These are phyloP conservation scores for Entomortierella beljakovae DNA, from an alignment of 192 early-diverging fungal genomes.

Conservation along the genomic window DNA sequence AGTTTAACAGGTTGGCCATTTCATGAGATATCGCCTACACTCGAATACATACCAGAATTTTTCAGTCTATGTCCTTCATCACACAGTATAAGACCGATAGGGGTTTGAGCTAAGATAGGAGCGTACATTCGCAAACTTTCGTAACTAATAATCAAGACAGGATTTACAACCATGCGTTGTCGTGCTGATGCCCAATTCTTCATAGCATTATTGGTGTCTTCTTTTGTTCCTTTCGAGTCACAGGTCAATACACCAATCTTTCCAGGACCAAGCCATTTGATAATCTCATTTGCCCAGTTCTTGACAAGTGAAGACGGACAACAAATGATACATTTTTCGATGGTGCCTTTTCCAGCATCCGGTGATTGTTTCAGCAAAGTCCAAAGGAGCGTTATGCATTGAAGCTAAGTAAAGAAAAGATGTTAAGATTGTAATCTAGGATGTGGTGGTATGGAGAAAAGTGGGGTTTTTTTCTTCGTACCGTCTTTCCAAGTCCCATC, in stretches of 20 bases:
- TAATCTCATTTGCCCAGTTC: slow-evolving; percentile 98
- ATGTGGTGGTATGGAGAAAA: no score
- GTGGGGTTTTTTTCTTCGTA: no score
- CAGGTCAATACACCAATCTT: slow-evolving; percentile 88
- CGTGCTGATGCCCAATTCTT: slow-evolving; percentile 84
- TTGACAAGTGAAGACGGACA: slow-evolving; percentile 96
- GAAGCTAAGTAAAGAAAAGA: slow-evolving; percentile 57
- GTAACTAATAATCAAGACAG: slow-evolving; percentile 98
- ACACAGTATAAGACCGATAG: slow-evolving; percentile 93
- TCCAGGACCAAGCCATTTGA: slow-evolving; percentile 92
- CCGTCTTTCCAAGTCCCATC: slow-evolving; percentile 92
- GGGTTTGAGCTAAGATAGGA: slow-evolving; percentile 76
- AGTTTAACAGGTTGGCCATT: no score
- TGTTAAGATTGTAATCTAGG: slow-evolving; percentile 48
- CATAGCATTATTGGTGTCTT: slow-evolving; percentile 82
- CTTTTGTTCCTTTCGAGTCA: slow-evolving; percentile 91
- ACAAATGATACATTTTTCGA: slow-evolving; percentile 96
- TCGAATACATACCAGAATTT: slow-evolving; percentile 77
- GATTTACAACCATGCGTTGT: slow-evolving; percentile 87
- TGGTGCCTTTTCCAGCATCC: slow-evolving; percentile 87
- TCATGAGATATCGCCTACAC: no score
- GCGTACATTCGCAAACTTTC: slow-evolving; percentile 92
- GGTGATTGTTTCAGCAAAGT: slow-evolving; percentile 95
- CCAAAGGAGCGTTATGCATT: slow-evolving; percentile 98
- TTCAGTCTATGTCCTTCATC: slow-evolving; percentile 98